Conservation (phyloP, 352 stramenopile genomes). For the Thalassiosira ordinaria region DNA sequence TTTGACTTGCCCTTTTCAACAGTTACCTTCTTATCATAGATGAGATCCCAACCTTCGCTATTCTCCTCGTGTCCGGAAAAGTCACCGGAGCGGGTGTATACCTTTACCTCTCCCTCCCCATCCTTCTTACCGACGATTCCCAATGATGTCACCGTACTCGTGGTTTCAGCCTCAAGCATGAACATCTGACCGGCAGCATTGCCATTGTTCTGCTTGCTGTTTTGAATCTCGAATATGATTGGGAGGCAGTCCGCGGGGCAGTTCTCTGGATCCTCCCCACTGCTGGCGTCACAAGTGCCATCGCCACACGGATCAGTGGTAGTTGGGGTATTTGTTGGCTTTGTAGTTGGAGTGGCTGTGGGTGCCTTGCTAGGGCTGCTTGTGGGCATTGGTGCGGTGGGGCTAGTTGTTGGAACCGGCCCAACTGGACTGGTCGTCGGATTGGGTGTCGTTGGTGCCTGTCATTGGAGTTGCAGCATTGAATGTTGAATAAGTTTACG, state of each 20-base stretch:
- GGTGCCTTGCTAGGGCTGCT: too few species aligned
- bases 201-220: constrained; percentile 33
- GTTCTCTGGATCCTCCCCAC: too few species aligned
- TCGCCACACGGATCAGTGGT: background rate
- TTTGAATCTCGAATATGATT: too few species aligned
- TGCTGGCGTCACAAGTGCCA: too few species aligned
- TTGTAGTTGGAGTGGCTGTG: background rate
- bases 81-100: constrained; percentile 28
- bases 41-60: constrained; percentile 25
- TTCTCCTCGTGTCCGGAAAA: constrained; percentile 13
- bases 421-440: too few species aligned
- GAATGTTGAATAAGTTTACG: too few species aligned
- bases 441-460: too few species aligned
- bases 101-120: constrained; percentile 31
- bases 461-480: too few species aligned
- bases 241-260: too few species aligned
- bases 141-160: constrained; percentile 36
- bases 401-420: too few species aligned
- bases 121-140: constrained; percentile 22
- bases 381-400: too few species aligned
- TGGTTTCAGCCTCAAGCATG: constrained; percentile 28
- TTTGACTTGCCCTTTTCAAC: constrained; percentile 25
- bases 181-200: constrained; percentile 44
- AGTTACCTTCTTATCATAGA: constrained; percentile 22
- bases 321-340: constrained; percentile 16